Evolutionary conservation across 768 basidiomycete species (phyloP), one percentile per base, ranked within the genome.

Genomic region (Hypholoma sublateritium): DNA sequence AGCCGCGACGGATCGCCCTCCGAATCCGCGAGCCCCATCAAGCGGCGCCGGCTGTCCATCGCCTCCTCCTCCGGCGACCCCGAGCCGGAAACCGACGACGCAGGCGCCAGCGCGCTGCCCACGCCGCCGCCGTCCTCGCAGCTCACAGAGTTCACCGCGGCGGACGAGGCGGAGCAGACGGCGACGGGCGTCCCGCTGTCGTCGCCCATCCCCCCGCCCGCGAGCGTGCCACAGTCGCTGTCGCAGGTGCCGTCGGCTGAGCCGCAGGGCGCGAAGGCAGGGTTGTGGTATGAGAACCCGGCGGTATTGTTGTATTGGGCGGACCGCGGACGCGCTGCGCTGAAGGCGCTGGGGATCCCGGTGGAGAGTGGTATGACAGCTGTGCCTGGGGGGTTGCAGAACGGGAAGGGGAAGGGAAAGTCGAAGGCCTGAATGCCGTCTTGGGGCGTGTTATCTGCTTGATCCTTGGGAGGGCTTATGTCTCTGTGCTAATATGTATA

Each of bases 271-370:
- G 17, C 19, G 43, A 11, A 9, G n/a, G 14, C 52, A 57, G 24
- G 48, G 5, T 63, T 75, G 66, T 89, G 88, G 88, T 89, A 84
- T 59, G 77, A 82, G 45, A 70, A 84, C 32, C 55, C 67, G 5
- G 65, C 55, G 16, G 69, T 74, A 8, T 34, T 84, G 55, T 50
- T 56, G 14, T 74, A 76, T 59, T 89, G 88, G 88, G 82, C 77
- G 1, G 61, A 60, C 36, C 69, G 73, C 12, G 88, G 88, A 4
- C 73, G 80, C 19, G 64, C 61, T 46, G 80, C 82, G n/a, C 66
- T 88, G 53, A 65, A 67, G 4, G 74, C 65, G 57, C 66, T 89
- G 34, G 77, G 74, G 9, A 80, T 89, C 39, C 70, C 73, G 19
- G 65, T 76, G 3, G 66, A 66, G 28, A 75, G 77, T 66, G 87